Evolutionary conservation across 805 yeast genomes (phyloP).

Genomic region (Yamadazyma ubonensis): DNA sequence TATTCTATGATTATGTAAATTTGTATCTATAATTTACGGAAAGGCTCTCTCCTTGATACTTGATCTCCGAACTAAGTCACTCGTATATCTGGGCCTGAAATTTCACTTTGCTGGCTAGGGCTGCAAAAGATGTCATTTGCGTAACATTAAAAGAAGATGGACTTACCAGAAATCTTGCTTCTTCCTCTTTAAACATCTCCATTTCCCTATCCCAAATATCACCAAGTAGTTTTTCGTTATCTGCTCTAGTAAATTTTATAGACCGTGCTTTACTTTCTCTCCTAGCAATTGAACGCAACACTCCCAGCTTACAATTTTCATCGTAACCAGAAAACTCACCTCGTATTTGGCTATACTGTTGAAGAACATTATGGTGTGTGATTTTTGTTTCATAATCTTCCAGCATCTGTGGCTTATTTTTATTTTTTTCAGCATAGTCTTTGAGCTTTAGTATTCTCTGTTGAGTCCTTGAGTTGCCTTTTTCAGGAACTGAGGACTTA

Average conservation of each 20-base stretch:
- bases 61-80: no score
- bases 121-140: slow-evolving; percentile 10
- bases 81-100: slow-evolving; percentile 4
- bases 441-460: slow-evolving; percentile 35
- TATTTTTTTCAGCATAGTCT: slow-evolving; percentile 18
- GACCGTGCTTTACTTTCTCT: no score
- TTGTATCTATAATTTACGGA: no score
- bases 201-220: not conserved
- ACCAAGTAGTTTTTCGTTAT: not conserved
- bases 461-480: slow-evolving; percentile 28
- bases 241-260: no score
- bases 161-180: not conserved
- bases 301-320: slow-evolving; percentile 23
- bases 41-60: no score
- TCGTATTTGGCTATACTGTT: slow-evolving; percentile 38
- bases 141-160: slow-evolving; percentile 13
- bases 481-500: slow-evolving; percentile 3
- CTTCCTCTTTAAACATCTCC: no score
- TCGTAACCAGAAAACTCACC: slow-evolving; percentile 23
- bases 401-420: no score
- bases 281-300: no score
- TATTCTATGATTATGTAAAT: no score
- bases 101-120: slow-evolving; percentile 13
- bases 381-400: slow-evolving; percentile 26
- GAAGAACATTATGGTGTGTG: slow-evolving; percentile 35